A percentile compares a stretch with the other conserved stretches of the same genome.
phyloP scores from a whole-genome alignment of 2,329 filamentous ascomycete species.

The Aspergillus sp. region DNA sequence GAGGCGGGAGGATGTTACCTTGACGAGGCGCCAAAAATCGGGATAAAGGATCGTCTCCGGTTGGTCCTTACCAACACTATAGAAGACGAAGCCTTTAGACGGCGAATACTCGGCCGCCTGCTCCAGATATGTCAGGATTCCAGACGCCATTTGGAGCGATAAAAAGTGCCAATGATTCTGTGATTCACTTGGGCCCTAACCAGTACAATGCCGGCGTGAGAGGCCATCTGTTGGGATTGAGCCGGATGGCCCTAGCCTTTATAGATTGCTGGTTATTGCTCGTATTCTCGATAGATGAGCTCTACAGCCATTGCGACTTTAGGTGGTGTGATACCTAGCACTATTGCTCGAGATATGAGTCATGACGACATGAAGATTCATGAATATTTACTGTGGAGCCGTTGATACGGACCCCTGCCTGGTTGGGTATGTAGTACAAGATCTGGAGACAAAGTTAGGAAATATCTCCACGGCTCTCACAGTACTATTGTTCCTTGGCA shows the following conservation, averaged over 20 bases:
- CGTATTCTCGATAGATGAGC: not conserved
- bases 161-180: not conserved
- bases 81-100: not conserved
- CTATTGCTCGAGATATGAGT: not conserved
- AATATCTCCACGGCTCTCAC: not conserved
- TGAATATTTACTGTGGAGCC: too few species aligned
- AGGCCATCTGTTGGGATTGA: not conserved
- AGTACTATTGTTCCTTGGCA: not conserved
- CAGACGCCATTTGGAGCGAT: not conserved
- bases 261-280: not conserved
- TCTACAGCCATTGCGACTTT: not conserved
- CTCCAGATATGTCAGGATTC: not conserved
- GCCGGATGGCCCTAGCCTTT: not conserved
- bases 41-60: not conserved
- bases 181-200: not conserved
- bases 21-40: not conserved
- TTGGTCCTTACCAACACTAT: not conserved
- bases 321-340: not conserved
- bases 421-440: not conserved
- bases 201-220: not conserved
- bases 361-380: not conserved
- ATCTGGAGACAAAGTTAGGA: not conserved
- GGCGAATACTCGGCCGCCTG: not conserved
- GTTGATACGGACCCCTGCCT: not conserved
- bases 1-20: not conserved